Base-by-base conservation (phyloP, 441 rosid genomes). In the Arabidopsis lyrata region DNA sequence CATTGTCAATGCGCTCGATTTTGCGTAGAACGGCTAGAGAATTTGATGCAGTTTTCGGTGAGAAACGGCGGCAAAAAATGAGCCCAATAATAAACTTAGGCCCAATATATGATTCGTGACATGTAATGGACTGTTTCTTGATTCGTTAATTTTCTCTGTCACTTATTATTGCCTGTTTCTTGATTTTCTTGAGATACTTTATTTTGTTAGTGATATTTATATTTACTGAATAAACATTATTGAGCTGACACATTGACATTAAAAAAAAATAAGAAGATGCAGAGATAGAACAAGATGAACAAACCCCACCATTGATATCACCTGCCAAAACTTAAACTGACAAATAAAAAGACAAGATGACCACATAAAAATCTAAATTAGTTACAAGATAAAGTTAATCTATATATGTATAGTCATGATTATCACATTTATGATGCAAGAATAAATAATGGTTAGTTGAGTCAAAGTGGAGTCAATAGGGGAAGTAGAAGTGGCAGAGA, bases 261-360 rank as follows among this genome's bases (percentile, higher is more conserved):
- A 36, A 27, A 24, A 0, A 15, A 13, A 44, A 64, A 36, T 22
- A 52, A 49, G 10, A 50, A 42, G 78, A 58, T 12, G 47, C 38
- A 66, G 50, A 38, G 27, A 48, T 65, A 66, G 31, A 57, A 58
- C 60, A 65, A 48, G 66, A 47, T 65, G 73, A 68, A 42, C 12
- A 53, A 63, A 62, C 79, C 75, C 79, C 79, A 69, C 79, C 58
- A 75, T 16, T 53, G 75, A 20, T 36, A 63, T 62, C 59, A 63
- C 65, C 79, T 69, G 75, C 65, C 64, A 76, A 76, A 75, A 59
- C 58, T 41, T 22, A 61, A 54, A 22, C 48, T 34, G 74, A 53
- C 61, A 58, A 18, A 63, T 15, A 36, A 29, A 18, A 45, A 55
- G 75, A 29, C 71, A 70, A 41, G 42, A 52, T 22, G 24, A 22